Conservation (phyloP, 768 basidiomycete species). For the Obba rivulosa region DNA sequence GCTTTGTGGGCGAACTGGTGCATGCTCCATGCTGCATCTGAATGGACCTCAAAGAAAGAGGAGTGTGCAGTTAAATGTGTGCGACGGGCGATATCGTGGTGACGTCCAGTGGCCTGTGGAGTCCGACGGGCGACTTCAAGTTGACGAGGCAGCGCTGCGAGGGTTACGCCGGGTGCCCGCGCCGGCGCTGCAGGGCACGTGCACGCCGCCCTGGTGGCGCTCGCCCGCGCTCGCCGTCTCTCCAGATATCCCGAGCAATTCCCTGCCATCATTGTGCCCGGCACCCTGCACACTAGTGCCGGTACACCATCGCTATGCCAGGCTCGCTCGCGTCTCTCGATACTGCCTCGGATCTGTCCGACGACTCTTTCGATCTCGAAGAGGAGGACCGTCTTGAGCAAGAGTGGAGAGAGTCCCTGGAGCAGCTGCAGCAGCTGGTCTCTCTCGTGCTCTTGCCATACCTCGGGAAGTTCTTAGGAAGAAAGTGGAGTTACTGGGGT, state of each 20-base stretch:
- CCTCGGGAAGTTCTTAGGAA: constrained; percentile 84
- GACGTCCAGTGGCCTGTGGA: background rate
- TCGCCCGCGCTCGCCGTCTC: too few species aligned
- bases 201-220: constrained; percentile 3
- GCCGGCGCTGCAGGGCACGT: constrained; percentile 8
- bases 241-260: background rate
- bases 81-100: background rate
- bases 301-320: constrained; percentile 43
- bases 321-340: constrained; percentile 58
- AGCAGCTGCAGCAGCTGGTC: constrained; percentile 78
- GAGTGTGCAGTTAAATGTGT: constrained; percentile 6
- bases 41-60: constrained; percentile 6
- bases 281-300: background rate
- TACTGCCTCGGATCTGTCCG: constrained; percentile 42
- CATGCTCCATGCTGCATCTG: constrained; percentile 51
- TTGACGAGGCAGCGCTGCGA: background rate
- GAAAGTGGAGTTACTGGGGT: constrained; percentile 87
- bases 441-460: constrained; percentile 79
- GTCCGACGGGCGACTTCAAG: constrained; percentile 1
- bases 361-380: constrained; percentile 46
- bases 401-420: constrained; percentile 90
- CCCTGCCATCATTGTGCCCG: background rate
- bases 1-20: constrained; percentile 26
- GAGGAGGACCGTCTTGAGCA: constrained; percentile 77
- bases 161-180: background rate